Conservation (phyloP, 2,329 filamentous ascomycete species). For the Penicillium glabrum region DNA sequence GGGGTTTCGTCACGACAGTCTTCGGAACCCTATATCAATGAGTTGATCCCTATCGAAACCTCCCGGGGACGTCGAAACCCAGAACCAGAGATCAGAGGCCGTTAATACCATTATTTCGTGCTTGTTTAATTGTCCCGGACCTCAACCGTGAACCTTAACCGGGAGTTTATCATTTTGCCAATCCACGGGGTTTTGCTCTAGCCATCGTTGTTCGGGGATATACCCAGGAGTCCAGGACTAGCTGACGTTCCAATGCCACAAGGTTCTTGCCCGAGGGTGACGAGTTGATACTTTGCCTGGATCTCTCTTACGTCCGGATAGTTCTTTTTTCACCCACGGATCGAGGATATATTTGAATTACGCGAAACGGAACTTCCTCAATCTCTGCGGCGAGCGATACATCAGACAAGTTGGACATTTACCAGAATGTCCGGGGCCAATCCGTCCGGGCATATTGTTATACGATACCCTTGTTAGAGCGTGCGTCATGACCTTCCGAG, state of each 20-base stretch:
- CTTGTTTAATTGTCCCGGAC: not conserved
- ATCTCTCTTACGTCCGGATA: not conserved
- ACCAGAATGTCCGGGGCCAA: not conserved
- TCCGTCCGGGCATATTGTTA: not conserved
- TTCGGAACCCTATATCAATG: slow-evolving; percentile 44
- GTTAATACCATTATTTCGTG: slow-evolving; percentile 4
- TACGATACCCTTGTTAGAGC: not conserved
- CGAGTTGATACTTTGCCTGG: not conserved
- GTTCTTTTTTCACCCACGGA: not conserved
- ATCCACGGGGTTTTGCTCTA: not conserved
- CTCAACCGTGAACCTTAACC: not conserved
- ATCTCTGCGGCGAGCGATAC: not conserved
- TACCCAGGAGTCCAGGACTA: not conserved
- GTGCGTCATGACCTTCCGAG: too few relatives aligned
- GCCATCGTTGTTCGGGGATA: not conserved
- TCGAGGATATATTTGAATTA: not conserved
- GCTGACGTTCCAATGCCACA: not conserved
- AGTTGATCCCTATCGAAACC: slow-evolving; percentile 40
- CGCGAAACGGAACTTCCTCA: not conserved
- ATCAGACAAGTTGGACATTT: not conserved
- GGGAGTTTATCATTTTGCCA: not conserved
- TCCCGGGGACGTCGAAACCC: slow-evolving; percentile 29
- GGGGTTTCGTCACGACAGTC: slow-evolving; percentile 9
- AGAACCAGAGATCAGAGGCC: slow-evolving; percentile 31
- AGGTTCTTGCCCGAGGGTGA: not conserved